These are phyloP conservation scores for Colletotrichum liaoningense DNA, from an alignment of 2,329 filamentous ascomycete species.

Conservation along the genomic window DNA sequence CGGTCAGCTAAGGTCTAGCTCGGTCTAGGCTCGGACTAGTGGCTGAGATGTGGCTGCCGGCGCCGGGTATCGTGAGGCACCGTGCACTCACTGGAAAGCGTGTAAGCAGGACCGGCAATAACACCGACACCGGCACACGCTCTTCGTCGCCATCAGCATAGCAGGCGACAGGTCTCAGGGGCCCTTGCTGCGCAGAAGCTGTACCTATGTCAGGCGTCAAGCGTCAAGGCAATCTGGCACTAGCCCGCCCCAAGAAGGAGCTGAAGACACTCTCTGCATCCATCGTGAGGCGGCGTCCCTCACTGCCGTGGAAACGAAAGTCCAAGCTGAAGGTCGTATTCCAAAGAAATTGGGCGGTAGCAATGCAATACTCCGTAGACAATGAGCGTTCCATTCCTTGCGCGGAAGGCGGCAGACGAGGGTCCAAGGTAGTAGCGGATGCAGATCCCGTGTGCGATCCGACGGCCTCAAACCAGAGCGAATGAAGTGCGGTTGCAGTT, in stretches of 20 bases:
- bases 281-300: not conserved
- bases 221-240: not conserved
- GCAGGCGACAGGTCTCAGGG: not conserved
- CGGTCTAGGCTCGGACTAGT: slow-evolving; percentile 1
- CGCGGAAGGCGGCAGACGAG: not conserved
- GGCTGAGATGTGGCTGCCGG: slow-evolving; percentile 22
- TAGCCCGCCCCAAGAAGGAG: too few relatives aligned
- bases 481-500: not conserved
- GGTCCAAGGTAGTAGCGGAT: not conserved
- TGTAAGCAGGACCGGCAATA: not conserved
- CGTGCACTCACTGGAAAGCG: not conserved
- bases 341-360: not conserved
- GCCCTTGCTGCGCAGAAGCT: not conserved
- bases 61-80: slow-evolving; percentile 3
- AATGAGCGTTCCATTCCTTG: not conserved
- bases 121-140: not conserved
- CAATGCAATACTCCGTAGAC: not conserved
- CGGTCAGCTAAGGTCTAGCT: not conserved
- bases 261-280: not conserved
- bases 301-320: not conserved
- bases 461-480: not conserved
- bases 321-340: not conserved
- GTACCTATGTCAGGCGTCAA: not conserved
- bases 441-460: slow-evolving; percentile 1
- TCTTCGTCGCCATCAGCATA: not conserved